Evolutionary conservation across 2,329 filamentous ascomycete genomes (phyloP).

Genomic region (Cladosporium austrohemisphaericum): DNA sequence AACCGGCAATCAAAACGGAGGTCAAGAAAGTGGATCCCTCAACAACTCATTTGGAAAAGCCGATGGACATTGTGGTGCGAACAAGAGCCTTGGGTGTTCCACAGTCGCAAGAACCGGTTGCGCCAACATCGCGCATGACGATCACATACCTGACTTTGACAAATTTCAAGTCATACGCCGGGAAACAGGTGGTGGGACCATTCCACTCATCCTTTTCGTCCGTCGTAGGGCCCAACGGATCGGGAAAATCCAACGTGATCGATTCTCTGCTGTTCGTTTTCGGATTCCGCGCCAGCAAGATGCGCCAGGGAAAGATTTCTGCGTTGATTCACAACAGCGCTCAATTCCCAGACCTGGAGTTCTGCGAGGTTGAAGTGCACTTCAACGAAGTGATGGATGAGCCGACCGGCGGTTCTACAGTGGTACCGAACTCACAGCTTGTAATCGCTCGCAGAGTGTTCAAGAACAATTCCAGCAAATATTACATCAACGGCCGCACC

Average conservation of each 20-base stretch:
- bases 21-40: conserved; percentile 71
- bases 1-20: conserved; percentile 35
- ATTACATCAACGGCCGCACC: conserved; percentile 87
- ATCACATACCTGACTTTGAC: conserved; percentile 87
- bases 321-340: conserved; percentile 97
- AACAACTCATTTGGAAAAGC: conserved; percentile 75
- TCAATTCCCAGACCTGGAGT: conserved; percentile 75
- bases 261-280: conserved; percentile 98
- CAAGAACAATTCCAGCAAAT: conserved; percentile 97
- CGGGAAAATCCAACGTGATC: conserved; percentile 98
- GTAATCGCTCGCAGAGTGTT: conserved; percentile 90
- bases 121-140: conserved; percentile 81
- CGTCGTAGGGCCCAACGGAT: conserved; percentile 95
- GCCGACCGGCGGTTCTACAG: conserved; percentile 67
- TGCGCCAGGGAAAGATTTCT: conserved; percentile 97
- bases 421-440: conserved; percentile 78
- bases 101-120: conserved; percentile 67
- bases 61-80: conserved; percentile 91
- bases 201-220: conserved; percentile 98
- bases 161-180: conserved; percentile 99
- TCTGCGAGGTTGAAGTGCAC: conserved; percentile 93
- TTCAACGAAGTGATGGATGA: conserved; percentile 94
- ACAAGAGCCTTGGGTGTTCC: conserved; percentile 66
- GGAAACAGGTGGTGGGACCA: conserved; percentile 88
- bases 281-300: conserved; percentile 97